Percentiles rank a stretch among this genome's conserved stretches.
phyloP scores from a whole-genome alignment of 805 yeast genomes.

The Pichia nanzhaoensis region DNA sequence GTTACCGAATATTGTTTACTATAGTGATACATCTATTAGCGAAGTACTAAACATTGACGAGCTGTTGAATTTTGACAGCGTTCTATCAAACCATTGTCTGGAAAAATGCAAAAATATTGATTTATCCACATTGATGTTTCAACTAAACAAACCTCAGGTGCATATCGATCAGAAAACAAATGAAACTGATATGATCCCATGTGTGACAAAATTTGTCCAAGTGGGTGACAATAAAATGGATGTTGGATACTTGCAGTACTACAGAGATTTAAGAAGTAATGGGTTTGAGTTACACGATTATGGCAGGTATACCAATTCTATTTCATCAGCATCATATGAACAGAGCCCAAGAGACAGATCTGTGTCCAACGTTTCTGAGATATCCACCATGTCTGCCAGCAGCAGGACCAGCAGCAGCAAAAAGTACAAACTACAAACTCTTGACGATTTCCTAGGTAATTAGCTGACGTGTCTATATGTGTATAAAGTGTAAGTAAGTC shows the following conservation, averaged over 20 bases:
- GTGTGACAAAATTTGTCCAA: not conserved
- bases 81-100: constrained; percentile 10
- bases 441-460: constrained; percentile 69
- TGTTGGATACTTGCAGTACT: constrained; percentile 22
- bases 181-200: not conserved
- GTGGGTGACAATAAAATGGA: constrained; percentile 11
- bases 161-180: not conserved
- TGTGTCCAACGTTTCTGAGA: not conserved
- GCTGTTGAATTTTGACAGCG: constrained; percentile 13
- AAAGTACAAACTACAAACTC: constrained; percentile 59
- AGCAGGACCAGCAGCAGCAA: constrained; percentile 12
- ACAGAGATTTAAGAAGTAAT: constrained; percentile 25
- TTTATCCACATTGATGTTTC: constrained; percentile 26
- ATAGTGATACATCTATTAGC: constrained; percentile 12
- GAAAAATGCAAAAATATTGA: constrained; percentile 25
- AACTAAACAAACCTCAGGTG: constrained; percentile 23
- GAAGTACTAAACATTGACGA: constrained; percentile 16
- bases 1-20: constrained; percentile 37
- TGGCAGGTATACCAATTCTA: constrained; percentile 24
- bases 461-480: too few relatives aligned
- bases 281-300: constrained; percentile 37
- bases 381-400: too few relatives aligned
- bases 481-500: too few relatives aligned
- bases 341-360: not conserved
- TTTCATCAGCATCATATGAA: constrained; percentile 12